Base-by-base conservation (phyloP, 805 yeast species). In the Lipomyces spencermartinsiae region DNA sequence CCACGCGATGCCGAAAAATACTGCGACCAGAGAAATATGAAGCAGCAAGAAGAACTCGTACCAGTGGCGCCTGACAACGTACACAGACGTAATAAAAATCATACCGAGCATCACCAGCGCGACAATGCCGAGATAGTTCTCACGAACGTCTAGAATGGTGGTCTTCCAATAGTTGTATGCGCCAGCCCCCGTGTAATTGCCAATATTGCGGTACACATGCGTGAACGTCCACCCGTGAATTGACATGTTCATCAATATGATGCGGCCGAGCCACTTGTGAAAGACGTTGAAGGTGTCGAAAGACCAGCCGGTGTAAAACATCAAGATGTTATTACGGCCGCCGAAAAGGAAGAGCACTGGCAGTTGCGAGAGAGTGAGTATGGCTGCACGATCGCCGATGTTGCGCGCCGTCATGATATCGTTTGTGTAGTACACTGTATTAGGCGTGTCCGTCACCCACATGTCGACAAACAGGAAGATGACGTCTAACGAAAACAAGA, bases 281-380 rank as follows among this genome's bases (percentile, higher is more conserved):
- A 84, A 85, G 35, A 81, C 78, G 73, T 86, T 81, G 78, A 91
- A 90, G 1, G 89, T 83, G 14, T 87, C 79, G 72, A 85, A 88
- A 0, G 87, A 77, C 81, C 90, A 83, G 1, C 93, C 92, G 0
- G 93, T 84, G 4, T 88, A 63, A 75, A 79, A 80, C 69, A 85
- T 83, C 74, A 91, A 80, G 25, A 91, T 86, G 74, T 89, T 91
- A 76, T 91, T 91, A 73, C 95, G 81, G 37, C 89, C 89, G 4
- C 92, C 91, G 77, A 90, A 88, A 65, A 89, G 78, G 68, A 86
- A 84, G 19, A 87, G 76, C 6, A 84, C 75, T 0, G 95, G 94
- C 66, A 88, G 29, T 53, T 63, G 66, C 39, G 58, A 59, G 37
- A 70, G 61, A 0, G 73, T 63, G n/a, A 76, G 25, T 49, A 70